Evolutionary conservation across 2,329 filamentous ascomycete genomes (phyloP), one percentile per base, ranked within the genome.

Genomic region (Tricladium varicosporioides): DNA sequence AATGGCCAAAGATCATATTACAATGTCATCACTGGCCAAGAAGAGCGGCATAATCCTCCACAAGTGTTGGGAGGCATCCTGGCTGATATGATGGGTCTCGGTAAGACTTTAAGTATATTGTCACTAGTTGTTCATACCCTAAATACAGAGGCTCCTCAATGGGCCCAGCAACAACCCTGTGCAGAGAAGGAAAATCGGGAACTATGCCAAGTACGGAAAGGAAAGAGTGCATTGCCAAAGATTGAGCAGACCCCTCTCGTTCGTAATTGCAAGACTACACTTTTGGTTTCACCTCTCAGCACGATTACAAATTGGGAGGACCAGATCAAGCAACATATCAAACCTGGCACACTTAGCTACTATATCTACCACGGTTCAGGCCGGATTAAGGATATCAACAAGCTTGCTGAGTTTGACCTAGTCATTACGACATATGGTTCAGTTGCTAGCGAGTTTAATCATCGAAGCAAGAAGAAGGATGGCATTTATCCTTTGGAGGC

Each of bases 231-330:
- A 19, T 58, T 69, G 15, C 65, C 65, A 1, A 66, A 68, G 27
- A 63, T 72, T 14, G 68, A 71, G 31, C 67, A 71, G 33, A 61
- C 68, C 11, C 73, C 68, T 10, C 69, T 89, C n/a, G 73, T 75
- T 16, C 78, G 77, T 44, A 96, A 97, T 67, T 85, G 84, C 5
- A 88, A 85, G 67, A 85, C 89, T 0, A 97, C 94, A 0, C 77
- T 99, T 32, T 80, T 99, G 15, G 84, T 99, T 14, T 95, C 89
- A 56, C 94, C 94, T 1, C 80, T 97, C 2, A 96, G 91, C 67
- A 94, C 93, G 0, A 86, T 97, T 57, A 87, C 88, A 22, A 99
- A 97, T 68, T 99, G 94, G 94, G 88, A 93, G 66, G 86, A 92
- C 64, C 94, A 99, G 72, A 90, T 97, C 60, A 88, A 88, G 66